Evolutionary conservation across 176 grass and related monocot species (phyloP), one percentile per base, ranked within the genome.

Genomic region (Puya raimondii): DNA sequence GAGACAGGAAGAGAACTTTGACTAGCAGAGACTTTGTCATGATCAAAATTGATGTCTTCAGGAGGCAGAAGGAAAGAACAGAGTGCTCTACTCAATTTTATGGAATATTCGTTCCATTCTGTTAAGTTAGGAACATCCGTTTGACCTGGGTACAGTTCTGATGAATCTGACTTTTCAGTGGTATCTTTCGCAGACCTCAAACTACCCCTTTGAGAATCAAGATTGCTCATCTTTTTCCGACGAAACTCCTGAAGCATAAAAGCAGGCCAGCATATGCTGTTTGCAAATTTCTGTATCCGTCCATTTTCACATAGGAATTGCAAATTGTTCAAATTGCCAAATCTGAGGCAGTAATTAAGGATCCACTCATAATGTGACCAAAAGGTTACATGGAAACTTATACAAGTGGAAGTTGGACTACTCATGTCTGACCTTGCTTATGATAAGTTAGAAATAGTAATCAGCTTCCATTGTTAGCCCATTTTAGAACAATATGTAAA

Each of bases 221-320:
- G 65, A 64, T 77, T 10, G 14, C 20, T 50, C 33, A 61, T 10
- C 42, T 47, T 75, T 80, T 81, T 77, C 66, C 47, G 78, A 71
- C 76, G 51, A 48, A 88, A 79, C 68, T 91, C 83, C 68, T 86
- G 80, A 84, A 88, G 84, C 76, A 88, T 85, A 76, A 91, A 91
- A 57, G 83, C 88, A 64, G 91, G 91, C 91, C 88, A 96, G 74
- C 88, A 88, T 57, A 96, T 80, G 75, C 78, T 86, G 73, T 91
- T 91, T 65, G 91, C 88, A 72, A 96, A 96, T 80, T 96, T 91
- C 27, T 91, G 88, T 64, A 91, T 72, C 47, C 85, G 83, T 61
- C 91, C 85, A 79, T 75, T 96, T 82, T 96, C 91, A 53, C 78
- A 96, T 50, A 96, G 84, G 74, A 88, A 80, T 72, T 86, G 78